Conservation (phyloP, 1,139 yeast genomes). For the Geotrichum europaeum region DNA sequence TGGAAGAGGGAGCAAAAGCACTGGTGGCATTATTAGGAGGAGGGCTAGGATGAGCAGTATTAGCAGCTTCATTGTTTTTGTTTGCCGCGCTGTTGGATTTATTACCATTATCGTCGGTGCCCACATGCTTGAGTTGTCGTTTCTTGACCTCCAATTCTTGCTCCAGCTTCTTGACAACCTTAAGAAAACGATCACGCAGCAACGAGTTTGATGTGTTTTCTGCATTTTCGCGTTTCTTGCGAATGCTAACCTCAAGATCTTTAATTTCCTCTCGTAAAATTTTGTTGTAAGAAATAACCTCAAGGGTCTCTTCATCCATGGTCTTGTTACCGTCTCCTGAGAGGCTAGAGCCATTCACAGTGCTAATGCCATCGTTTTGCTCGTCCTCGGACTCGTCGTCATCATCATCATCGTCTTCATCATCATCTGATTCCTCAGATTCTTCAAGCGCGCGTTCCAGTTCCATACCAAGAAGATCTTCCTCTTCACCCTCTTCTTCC, state of each 20-base stretch:
- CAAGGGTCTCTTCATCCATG: conserved; percentile 37
- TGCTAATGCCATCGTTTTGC: conserved; percentile 47
- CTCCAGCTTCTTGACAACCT: conserved; percentile 70
- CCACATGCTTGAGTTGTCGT: conserved; percentile 49
- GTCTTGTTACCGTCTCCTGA: conserved; percentile 44
- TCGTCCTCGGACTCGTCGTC: conserved; percentile 31
- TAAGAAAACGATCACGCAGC: conserved; percentile 80
- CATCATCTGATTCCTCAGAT: conserved; percentile 28
- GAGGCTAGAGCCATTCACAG: conserved; percentile 51
- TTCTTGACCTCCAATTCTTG: conserved; percentile 79
- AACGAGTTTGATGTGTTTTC: conserved; percentile 79
- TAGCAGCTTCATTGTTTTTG: conserved; percentile 28
- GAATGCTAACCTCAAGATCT: conserved; percentile 76
- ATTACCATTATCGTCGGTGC: conserved; percentile 24
- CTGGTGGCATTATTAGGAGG: neutral
- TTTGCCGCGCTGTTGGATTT: conserved; percentile 25
- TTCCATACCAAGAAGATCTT: conserved; percentile 25
- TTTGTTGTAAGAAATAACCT: conserved; percentile 60
- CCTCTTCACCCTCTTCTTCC: conserved; percentile 28
- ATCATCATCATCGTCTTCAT: conserved; percentile 25
- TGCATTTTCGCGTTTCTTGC: conserved; percentile 66
- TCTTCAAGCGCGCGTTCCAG: conserved; percentile 24
- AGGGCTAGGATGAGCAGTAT: neutral
- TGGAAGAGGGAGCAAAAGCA: neutral
- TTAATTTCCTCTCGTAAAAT: conserved; percentile 77